Percentiles rank a stretch among this genome's conserved stretches.
Conservation (phyloP, 2,329 filamentous ascomycete species). For the Dactylellina sp. region DNA sequence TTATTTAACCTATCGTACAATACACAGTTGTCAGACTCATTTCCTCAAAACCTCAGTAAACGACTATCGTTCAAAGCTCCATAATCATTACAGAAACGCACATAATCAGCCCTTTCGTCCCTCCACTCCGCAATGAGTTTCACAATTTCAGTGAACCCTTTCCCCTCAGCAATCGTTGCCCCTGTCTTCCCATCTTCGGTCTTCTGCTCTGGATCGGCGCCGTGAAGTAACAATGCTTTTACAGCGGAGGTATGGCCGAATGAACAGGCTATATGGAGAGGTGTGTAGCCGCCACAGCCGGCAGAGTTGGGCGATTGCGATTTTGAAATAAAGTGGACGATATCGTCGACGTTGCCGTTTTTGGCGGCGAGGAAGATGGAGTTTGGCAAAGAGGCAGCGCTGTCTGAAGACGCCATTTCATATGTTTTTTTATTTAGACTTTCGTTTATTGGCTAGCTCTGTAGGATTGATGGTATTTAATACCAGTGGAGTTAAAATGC, state of each 20-base stretch:
- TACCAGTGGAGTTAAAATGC: too few relatives aligned
- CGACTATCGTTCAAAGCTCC: slow-evolving; percentile 9
- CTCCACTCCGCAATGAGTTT: slow-evolving; percentile 31
- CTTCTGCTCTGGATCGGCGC: slow-evolving; percentile 27
- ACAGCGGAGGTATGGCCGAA: slow-evolving; percentile 38
- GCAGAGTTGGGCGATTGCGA: slow-evolving; percentile 27
- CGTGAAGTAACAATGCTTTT: slow-evolving; percentile 21
- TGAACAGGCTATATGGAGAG: slow-evolving; percentile 35
- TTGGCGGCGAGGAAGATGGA: slow-evolving; percentile 45
- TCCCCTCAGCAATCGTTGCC: slow-evolving; percentile 21
- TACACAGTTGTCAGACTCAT: slow-evolving; percentile 11
- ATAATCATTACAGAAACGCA: slow-evolving; percentile 24
- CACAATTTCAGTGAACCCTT: slow-evolving; percentile 24
- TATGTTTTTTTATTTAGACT: too few relatives aligned
- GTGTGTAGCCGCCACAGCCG: slow-evolving; percentile 42
- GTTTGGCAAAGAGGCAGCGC: neutral
- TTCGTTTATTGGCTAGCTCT: too few relatives aligned
- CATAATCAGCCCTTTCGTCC: slow-evolving; percentile 13
- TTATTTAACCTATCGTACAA: slow-evolving; percentile 16
- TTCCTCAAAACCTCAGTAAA: slow-evolving; percentile 20
- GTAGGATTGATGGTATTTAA: too few relatives aligned
- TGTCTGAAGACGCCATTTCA: slow-evolving; percentile 21
- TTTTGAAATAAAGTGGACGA: slow-evolving; percentile 31
- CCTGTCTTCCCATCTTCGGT: slow-evolving; percentile 45
- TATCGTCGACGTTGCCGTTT: slow-evolving; percentile 36